Base-by-base conservation (phyloP, 2,329 filamentous ascomycete genomes). In the Rhynchosporium graminicola region DNA sequence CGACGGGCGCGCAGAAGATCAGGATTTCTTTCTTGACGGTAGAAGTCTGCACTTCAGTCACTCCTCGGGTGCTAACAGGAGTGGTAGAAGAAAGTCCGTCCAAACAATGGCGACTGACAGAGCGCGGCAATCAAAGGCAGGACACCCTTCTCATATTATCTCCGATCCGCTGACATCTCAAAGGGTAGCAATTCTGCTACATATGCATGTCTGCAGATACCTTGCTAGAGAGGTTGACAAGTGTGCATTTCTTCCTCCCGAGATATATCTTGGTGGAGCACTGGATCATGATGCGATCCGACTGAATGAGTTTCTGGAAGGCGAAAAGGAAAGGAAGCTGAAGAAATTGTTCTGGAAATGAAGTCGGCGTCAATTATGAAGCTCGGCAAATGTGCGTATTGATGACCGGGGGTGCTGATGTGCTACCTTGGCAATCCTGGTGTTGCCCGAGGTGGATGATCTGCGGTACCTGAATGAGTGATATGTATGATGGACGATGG, bases 121-220 rank as follows among this genome's bases (percentile, higher is more conserved):
- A 72, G 60, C 66, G 68, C 36, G 76, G 73, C 0, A 74, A 76
- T 48, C 71, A 74, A 65, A 36, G 33, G 33, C 9, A 36, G 9
- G 33, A 36, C 33, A 5, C 5, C 33, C 33, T 36, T 36, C 9
- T 36, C 33, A 36, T 10, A 36, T 36, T 5, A 36, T 36, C 33
- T 6, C 33, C 33, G 5, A 6, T 36, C 33, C 9, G 33, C 5
- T 36, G 33, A 6, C 33, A 5, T 36, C 9, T 36, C 9, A 10
- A 36, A 70, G 73, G 7, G 74, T 75, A 8, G 72, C 76, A 4
- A 73, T 74, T n/a, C 68, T 76, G 36, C 67, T 77, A 26, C 73
- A 76, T 56, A 66, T 70, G 60, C 75, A 77, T 65, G 67, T 77
- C 13, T 77, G 76, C 63, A 65, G 72, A 47, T 76, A 76, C 66